Evolutionary conservation across 768 basidiomycete genomes (phyloP), one percentile per base, ranked within the genome.

Genomic region (Coprinopsis sp.): DNA sequence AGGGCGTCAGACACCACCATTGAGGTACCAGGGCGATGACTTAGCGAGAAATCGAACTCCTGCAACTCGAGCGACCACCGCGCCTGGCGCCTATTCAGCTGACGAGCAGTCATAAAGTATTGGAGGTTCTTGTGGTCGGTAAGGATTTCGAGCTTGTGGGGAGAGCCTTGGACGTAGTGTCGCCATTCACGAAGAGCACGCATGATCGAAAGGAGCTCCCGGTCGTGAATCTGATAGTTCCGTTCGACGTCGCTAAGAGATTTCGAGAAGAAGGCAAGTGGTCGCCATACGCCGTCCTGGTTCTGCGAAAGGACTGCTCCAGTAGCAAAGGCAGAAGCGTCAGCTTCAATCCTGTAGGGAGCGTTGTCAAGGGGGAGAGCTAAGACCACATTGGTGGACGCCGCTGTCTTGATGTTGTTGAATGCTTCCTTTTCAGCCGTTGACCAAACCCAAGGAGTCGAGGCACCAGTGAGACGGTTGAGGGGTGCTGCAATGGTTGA

Each of bases 71-170:
- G 43, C 0, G 60, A 64, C 46, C 46, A 47, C 8, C 25, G 3
- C 4, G 23, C 36, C 33, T 47, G 46, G 3, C 37, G 24, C 6
- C 14, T 36, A 40, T 64, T 66, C 8, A 59, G 57, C 1, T 58
- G 60, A 23, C 62, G 61, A 1, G 63, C 65, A 63, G 53, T 76
- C 58, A 51, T 64, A 58, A 52, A 63, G 40, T 58, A 62, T 22
- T 53, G 51, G 1, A 64, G 54, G 33, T 64, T 64, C n/a, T 34
- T 34, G n/a, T 46, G 44, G 21, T 34, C 34, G 4, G 44, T 36
- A 3, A 46, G 3, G 31, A 46, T 36, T 4, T 36, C n/a, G 8
- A 23, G 21, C 6, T 11, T n/a, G 33, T 10, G 42, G n/a, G n/a
- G n/a, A n/a, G n/a, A n/a, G 16, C 33, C 18, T 8, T 5, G 33